Percentiles rank a stretch among this genome's conserved stretches.
phyloP scores from a whole-genome alignment of 2,329 filamentous ascomycete genomes.

The Paramyrothecium sp. region DNA sequence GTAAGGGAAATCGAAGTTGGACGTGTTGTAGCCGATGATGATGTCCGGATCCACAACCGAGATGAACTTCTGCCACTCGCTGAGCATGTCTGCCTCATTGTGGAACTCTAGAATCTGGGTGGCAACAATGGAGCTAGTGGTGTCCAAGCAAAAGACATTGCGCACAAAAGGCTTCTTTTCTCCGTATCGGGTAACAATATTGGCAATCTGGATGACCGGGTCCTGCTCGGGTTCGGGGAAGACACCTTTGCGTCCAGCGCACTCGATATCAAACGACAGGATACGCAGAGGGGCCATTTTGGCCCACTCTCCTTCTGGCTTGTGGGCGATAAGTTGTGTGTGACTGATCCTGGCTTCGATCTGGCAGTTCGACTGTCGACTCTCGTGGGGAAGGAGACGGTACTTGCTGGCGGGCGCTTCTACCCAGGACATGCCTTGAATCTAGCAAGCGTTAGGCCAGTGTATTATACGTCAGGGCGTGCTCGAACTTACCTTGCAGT shows the following conservation, averaged over 20 bases:
- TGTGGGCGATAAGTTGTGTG: constrained; percentile 79
- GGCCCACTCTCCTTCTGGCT: constrained; percentile 89
- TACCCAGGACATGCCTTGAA: constrained; percentile 97
- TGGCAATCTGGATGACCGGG: constrained; percentile 97
- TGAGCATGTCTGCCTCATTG: constrained; percentile 85
- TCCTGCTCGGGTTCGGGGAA: constrained; percentile 92
- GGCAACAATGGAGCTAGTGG: constrained; percentile 89
- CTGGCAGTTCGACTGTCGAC: constrained; percentile 88
- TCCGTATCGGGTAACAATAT: constrained; percentile 90
- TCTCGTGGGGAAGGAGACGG: constrained; percentile 61
- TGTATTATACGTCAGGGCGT: too few species aligned
- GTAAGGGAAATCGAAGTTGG: constrained; percentile 98
- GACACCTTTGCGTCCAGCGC: constrained; percentile 93
- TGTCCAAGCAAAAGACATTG: constrained; percentile 94
- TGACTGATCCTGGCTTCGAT: constrained; percentile 90
- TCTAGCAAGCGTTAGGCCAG: constrained; percentile 40
- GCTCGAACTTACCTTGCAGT: constrained; percentile 67
- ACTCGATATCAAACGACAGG: constrained; percentile 97
- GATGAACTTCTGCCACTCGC: constrained; percentile 86
- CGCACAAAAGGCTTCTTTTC: constrained; percentile 93
- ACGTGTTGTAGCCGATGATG: constrained; percentile 98
- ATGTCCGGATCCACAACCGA: constrained; percentile 92
- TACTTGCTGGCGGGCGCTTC: constrained; percentile 77
- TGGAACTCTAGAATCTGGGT: constrained; percentile 86
- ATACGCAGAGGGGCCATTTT: constrained; percentile 96